Conservation (phyloP, 1,139 yeast genomes). For the Kodamaea plutei region DNA sequence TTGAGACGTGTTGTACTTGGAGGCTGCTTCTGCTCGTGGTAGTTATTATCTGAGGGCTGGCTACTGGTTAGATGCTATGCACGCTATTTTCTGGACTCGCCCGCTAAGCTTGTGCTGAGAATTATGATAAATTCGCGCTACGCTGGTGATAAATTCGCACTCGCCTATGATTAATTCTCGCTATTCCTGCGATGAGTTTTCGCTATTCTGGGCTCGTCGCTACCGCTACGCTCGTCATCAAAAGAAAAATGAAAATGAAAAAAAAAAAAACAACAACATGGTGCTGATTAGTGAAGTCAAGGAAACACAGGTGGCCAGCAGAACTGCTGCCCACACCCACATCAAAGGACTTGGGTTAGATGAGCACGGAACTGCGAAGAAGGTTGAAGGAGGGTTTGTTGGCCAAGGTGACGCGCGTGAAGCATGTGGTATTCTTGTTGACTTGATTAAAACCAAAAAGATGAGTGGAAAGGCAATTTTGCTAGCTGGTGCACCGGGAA, state of each 20-base stretch:
- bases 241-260: slow-evolving; percentile 2
- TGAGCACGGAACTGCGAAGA: slow-evolving; percentile 82
- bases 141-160: too few relatives aligned
- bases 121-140: too few relatives aligned
- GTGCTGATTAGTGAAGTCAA: slow-evolving; percentile 83
- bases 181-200: background rate
- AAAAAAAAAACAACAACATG: slow-evolving; percentile 36
- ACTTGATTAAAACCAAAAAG: slow-evolving; percentile 84
- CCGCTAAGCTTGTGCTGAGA: too few relatives aligned
- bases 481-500: slow-evolving; percentile 96
- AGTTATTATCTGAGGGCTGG: too few relatives aligned
- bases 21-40: too few relatives aligned
- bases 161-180: too few relatives aligned
- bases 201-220: background rate
- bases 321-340: slow-evolving; percentile 97
- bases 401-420: slow-evolving; percentile 95
- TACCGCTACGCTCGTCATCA: background rate
- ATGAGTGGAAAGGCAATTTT: slow-evolving; percentile 96
- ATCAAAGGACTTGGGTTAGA: slow-evolving; percentile 93
- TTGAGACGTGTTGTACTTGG: too few relatives aligned
- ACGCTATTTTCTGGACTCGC: too few relatives aligned
- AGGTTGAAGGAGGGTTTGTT: slow-evolving; percentile 89
- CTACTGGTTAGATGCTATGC: too few relatives aligned
- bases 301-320: slow-evolving; percentile 52
- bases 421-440: slow-evolving; percentile 95